A percentile compares a stretch with the other conserved stretches of the same genome.
phyloP scores from a whole-genome alignment of 768 basidiomycete species.

The Pilatotrama ljubarskyi region DNA sequence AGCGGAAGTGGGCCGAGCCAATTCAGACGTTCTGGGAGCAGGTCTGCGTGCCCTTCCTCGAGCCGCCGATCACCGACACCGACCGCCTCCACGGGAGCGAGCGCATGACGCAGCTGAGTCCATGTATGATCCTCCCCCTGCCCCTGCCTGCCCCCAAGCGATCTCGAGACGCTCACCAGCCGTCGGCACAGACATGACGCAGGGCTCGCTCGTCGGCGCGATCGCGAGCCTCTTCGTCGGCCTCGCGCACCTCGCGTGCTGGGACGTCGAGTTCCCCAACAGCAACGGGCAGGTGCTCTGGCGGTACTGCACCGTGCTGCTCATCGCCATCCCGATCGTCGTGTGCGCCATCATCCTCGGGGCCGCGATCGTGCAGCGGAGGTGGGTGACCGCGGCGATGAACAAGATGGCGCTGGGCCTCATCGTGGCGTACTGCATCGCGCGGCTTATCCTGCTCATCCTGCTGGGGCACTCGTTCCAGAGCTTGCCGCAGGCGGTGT shows the following conservation, averaged over 20 bases:
- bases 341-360: constrained; percentile 19
- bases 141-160: not conserved
- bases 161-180: not conserved
- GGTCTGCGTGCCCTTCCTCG: not conserved
- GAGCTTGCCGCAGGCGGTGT: constrained; percentile 14
- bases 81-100: constrained; percentile 18
- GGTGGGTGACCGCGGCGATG: constrained; percentile 19
- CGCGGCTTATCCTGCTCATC: constrained; percentile 16
- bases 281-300: constrained; percentile 19
- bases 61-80: constrained; percentile 10
- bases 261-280: constrained; percentile 22
- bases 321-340: constrained; percentile 13
- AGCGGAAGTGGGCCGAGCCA: not conserved
- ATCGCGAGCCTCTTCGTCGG: constrained; percentile 13
- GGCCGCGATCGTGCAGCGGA: constrained; percentile 12
- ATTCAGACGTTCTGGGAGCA: constrained; percentile 1
- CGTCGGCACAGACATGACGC: constrained; percentile 11
- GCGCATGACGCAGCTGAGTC: constrained; percentile 14
- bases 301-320: constrained; percentile 11
- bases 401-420: constrained; percentile 17
- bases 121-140: constrained; percentile 9
- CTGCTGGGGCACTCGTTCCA: constrained; percentile 20
- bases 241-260: constrained; percentile 20
- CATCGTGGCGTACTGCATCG: constrained; percentile 18
- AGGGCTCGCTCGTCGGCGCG: constrained; percentile 18